Base-by-base conservation (phyloP, 2,329 filamentous ascomycete genomes). In the Polytolypa hystricis region DNA sequence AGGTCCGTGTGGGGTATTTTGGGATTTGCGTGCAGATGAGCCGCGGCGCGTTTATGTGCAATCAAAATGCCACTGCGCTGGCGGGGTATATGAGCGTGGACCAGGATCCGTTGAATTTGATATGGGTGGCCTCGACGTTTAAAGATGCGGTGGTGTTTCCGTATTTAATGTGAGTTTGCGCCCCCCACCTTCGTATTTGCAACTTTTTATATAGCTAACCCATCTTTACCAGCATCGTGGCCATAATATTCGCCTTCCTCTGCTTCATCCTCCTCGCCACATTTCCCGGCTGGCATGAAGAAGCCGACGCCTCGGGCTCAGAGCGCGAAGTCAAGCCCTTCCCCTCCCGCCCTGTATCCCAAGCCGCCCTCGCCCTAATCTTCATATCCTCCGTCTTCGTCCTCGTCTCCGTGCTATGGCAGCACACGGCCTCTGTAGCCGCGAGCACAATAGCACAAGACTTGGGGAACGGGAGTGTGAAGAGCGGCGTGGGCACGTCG, bases 131-230 rank as follows among this genome's bases (percentile, higher is more conserved):
- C 16, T 80, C 81, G 50, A 93, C 93, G 47, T 98, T 98, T 67
- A 96, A 96, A 62, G 86, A 96, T 61, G 89, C 87, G 64, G 91
- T 98, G 57, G 89, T 98, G 30, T 98, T 98, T 58, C 91, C 91
- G 7, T 98, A 96, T 56, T 67, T 98, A 14, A 80, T 98, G 82
- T 91, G 61, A 69, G 83, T 68, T 30, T n/a, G 16, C 16, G 31
- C 12, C 11, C 4, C 5, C 8, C 7, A 11, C 2, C 11, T 29
- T 36, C 17, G 31, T 33, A 30, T 35, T 25, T 25, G n/a, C 21
- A 25, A 25, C 7, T n/a, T 25, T 7, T n/a, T 25, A n/a, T 7
- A 7, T 43, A 30, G 31, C 43, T 44, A 25, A 43, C 33, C 4
- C 19, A 36, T 19, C 33, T 11, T 32, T 19, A 12, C 18, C 48